Conservation (phyloP, 75 land plant species). For the Selaginella moellendorffii region DNA sequence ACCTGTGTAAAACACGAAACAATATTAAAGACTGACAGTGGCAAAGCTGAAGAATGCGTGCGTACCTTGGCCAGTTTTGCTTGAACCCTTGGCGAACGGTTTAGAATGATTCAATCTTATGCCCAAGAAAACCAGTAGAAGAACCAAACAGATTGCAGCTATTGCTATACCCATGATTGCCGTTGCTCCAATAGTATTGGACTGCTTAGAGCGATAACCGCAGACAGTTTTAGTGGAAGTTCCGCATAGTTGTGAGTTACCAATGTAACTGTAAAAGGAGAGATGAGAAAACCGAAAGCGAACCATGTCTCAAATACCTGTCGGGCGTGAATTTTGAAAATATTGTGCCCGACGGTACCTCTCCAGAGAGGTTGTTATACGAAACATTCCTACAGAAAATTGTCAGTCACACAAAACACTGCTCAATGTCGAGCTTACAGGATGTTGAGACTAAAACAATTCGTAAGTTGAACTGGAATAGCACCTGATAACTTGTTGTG, state of each 20-base stretch:
- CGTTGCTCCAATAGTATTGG: slow-evolving; percentile 16
- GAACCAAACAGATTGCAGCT: slow-evolving; percentile 17
- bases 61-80: slow-evolving; percentile 17
- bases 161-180: slow-evolving; percentile 19
- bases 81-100: slow-evolving; percentile 6
- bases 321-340: slow-evolving; percentile 64
- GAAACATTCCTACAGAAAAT: slow-evolving; percentile 56
- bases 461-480: slow-evolving; percentile 42
- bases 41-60: neutral
- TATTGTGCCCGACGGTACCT: slow-evolving; percentile 52
- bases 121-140: slow-evolving; percentile 10
- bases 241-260: slow-evolving; percentile 17
- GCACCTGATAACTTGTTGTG: slow-evolving; percentile 69
- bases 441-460: slow-evolving; percentile 58
- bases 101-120: slow-evolving; percentile 12
- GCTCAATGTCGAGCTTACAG: slow-evolving; percentile 33
- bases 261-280: neutral
- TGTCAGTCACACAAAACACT: slow-evolving; percentile 4
- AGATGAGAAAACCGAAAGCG: neutral
- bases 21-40: neutral
- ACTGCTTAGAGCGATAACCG: neutral
- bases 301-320: slow-evolving; percentile 31
- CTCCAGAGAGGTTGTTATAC: slow-evolving; percentile 65
- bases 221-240: neutral
- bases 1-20: slow-evolving; percentile 14